Evolutionary conservation across 1,284 basidiomycete species (phyloP).

Genomic region (Cystobasidium sp.): DNA sequence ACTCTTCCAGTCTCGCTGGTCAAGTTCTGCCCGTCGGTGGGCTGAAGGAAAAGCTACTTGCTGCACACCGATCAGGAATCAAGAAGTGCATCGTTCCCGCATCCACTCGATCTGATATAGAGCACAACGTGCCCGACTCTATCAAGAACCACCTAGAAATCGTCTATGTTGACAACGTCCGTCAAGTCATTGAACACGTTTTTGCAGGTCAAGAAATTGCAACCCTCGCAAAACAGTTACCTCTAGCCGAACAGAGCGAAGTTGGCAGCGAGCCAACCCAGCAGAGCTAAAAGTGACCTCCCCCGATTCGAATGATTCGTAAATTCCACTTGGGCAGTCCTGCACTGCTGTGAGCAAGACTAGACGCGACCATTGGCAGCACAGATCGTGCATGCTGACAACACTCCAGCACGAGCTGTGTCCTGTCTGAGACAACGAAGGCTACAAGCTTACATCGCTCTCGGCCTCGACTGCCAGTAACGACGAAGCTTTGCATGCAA

Average conservation of each 20-base stretch:
- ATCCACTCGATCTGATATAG: constrained; percentile 86
- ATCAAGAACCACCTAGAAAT: constrained; percentile 92
- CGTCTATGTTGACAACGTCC: constrained; percentile 88
- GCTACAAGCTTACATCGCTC: too few relatives aligned
- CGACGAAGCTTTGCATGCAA: too few relatives aligned
- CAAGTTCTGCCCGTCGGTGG: constrained; percentile 71
- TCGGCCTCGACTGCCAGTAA: too few relatives aligned
- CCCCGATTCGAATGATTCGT: neutral
- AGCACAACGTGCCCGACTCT: constrained; percentile 88
- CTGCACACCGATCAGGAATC: constrained; percentile 80
- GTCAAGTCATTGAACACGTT: constrained; percentile 52
- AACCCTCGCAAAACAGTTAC: constrained; percentile 42
- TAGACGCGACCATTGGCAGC: too few relatives aligned
- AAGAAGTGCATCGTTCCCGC: constrained; percentile 81
- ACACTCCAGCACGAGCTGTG: too few relatives aligned
- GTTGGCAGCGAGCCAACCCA: constrained; percentile 27
- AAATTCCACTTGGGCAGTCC: too few relatives aligned
- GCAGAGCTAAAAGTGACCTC: neutral
- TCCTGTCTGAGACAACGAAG: too few relatives aligned
- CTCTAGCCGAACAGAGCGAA: constrained; percentile 33
- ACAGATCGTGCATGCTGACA: too few relatives aligned
- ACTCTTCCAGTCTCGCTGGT: constrained; percentile 67
- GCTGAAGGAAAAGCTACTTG: constrained; percentile 70
- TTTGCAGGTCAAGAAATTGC: constrained; percentile 50
- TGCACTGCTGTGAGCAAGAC: too few relatives aligned